Base-by-base conservation (phyloP, 2,329 filamentous ascomycete species). In the Penicillium sp. region DNA sequence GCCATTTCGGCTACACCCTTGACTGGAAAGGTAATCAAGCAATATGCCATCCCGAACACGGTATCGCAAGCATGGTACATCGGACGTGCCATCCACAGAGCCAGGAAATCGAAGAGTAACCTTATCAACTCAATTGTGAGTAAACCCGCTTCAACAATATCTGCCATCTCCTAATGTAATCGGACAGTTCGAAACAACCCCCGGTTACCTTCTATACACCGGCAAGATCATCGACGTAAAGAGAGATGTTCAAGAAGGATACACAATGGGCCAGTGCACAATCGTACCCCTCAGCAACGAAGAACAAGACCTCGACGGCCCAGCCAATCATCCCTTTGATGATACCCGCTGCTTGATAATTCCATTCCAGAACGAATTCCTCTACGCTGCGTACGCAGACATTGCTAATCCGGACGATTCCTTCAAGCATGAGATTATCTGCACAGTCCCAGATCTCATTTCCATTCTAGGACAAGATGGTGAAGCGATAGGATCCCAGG, bases 401-500 rank as follows among this genome's bases (percentile, higher is more conserved):
- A 42, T 21, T 42, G 39, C 39, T 10, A 42, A 42, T 3, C 56
- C 14, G 55, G 59, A 49, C 55, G 65, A 43, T 29, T 22, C 29
- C 7, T 55, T 39, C 4, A 37, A 39, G 11, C 59, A 61, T 16
- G 55, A 60, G 16, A 44, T 62, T 3, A 57, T 64, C 24, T 74
- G 61, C 57, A 70, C 69, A 1, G 71, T 73, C 3, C 72, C 72
- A 2, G 75, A 76, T 55, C 61, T 76, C 8, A 74, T 76, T 26
- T 71, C 70, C 16, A 70, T 78, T 22, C 51, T 77, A 3, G 74
- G 71, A 35, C 71, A 73, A 19, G 79, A 82, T 48, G 80, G 81
- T 0, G 79, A 80, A 49, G 81, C 80, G 0, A 73, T 83, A 4
- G 81, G 81, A 0, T 79, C 81, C 0, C 77, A 79, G 14, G 81